Conservation (phyloP, 495 filamentous ascomycete species). For the Neurospora sp. region DNA sequence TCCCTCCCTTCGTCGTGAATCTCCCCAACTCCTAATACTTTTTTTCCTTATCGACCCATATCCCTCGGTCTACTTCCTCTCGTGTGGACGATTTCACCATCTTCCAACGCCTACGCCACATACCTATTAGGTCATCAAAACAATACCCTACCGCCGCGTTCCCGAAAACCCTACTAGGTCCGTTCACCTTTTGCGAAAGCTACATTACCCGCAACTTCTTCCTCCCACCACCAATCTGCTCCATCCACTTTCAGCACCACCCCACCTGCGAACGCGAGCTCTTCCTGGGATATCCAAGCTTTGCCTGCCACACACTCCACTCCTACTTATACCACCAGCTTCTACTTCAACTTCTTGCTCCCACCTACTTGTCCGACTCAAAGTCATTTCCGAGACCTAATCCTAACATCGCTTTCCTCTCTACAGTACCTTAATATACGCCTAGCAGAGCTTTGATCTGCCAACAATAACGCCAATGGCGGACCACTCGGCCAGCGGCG, state of each 20-base stretch:
- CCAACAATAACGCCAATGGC: conserved; percentile 34
- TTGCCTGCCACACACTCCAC: neutral
- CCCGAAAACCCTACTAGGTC: conserved; percentile 5
- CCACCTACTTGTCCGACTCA: neutral
- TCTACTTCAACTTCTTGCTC: neutral
- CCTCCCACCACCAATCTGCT: neutral
- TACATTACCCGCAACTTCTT: conserved; percentile 3
- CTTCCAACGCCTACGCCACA: conserved; percentile 14
- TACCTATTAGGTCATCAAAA: conserved; percentile 25
- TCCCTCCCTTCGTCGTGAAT: conserved; percentile 32
- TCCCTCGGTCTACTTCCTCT: conserved; percentile 7
- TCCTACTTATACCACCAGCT: neutral
- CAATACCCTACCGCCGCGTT: conserved; percentile 14
- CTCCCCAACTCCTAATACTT: conserved; percentile 20
- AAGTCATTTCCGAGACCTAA: neutral
- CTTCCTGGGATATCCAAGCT: neutral
- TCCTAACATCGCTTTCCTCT: neutral
- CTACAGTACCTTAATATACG: conserved; percentile 4
- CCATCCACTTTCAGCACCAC: neutral
- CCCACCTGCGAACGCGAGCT: neutral
- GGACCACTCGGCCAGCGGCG: conserved; percentile 33
- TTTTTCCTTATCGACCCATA: conserved; percentile 11
- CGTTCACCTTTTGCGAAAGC: conserved; percentile 2
- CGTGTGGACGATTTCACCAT: conserved; percentile 13
- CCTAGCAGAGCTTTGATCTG: conserved; percentile 27